phyloP scores from a whole-genome alignment of 257 asterid genomes.

The Solanum pimpinellifolium region DNA sequence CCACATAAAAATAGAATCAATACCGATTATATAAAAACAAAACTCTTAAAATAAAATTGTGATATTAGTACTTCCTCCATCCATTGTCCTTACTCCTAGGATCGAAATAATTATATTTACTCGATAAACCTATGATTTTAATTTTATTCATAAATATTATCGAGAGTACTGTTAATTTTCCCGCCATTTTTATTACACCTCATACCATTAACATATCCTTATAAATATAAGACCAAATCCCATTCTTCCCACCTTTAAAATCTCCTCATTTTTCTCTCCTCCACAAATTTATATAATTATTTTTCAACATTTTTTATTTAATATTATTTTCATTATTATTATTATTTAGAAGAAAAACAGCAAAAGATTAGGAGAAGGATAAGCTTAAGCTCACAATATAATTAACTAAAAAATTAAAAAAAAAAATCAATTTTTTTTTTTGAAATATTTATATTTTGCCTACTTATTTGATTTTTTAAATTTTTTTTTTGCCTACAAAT shows the following conservation, averaged over 20 bases:
- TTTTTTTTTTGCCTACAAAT: not conserved
- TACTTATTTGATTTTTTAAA: not conserved
- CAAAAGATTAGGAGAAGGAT: not conserved
- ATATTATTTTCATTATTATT: not conserved
- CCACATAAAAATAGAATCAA: not conserved
- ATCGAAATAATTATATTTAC: not conserved
- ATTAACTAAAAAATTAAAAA: not conserved
- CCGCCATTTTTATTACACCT: not conserved
- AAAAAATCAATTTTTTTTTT: not conserved
- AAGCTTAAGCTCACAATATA: not conserved
- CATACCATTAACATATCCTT: not conserved
- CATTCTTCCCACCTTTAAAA: not conserved
- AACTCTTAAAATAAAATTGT: not conserved
- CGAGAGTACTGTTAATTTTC: not conserved
- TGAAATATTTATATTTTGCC: not conserved
- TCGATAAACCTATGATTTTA: not conserved
- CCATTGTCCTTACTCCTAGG: not conserved
- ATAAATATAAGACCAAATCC: not conserved
- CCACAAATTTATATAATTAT: not conserved
- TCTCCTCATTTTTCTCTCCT: not conserved
- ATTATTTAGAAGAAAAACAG: not conserved
- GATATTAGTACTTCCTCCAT: not conserved
- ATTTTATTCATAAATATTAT: not conserved
- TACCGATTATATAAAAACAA: not conserved
- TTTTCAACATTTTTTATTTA: not conserved